These are phyloP conservation scores for Rhodotorula sp. DNA, from an alignment of 1,284 basidiomycete species.

Conservation along the genomic window DNA sequence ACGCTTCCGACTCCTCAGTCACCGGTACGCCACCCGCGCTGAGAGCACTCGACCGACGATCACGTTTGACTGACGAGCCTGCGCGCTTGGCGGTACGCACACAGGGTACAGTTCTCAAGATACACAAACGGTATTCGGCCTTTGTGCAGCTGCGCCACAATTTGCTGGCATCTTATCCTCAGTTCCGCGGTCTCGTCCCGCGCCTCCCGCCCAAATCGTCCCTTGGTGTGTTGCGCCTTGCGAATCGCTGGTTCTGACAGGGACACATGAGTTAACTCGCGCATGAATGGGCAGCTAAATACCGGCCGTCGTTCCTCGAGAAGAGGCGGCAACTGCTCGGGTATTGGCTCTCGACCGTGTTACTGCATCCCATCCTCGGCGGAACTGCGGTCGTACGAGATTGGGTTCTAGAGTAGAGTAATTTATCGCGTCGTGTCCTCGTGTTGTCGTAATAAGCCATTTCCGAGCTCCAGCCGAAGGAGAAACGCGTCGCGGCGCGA, in stretches of 20 bases:
- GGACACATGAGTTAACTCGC: no score
- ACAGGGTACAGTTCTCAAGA: conserved; percentile 63
- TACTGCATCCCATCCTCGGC: conserved; percentile 71
- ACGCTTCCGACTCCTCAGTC: conserved; percentile 21
- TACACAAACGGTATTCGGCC: conserved; percentile 67
- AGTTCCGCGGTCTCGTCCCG: conserved; percentile 59
- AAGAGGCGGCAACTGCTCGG: conserved; percentile 63
- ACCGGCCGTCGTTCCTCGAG: conserved; percentile 67
- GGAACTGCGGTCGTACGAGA: conserved; percentile 60
- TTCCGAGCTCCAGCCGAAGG: neutral
- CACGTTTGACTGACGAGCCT: neutral
- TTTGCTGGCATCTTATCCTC: conserved; percentile 58
- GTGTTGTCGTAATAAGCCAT: conserved; percentile 13
- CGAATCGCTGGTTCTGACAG: neutral
- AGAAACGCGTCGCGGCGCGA: neutral
- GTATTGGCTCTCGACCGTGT: conserved; percentile 64
- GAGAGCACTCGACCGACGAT: neutral
- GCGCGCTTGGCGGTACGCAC: neutral
- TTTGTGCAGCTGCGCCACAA: conserved; percentile 61
- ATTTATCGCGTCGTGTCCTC: neutral
- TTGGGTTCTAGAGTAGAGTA: conserved; percentile 61
- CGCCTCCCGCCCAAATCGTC: conserved; percentile 67
- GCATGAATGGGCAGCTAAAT: conserved; percentile 48
- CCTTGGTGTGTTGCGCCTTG: conserved; percentile 49
- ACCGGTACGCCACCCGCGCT: neutral